Conservation (phyloP, 2,329 filamentous ascomycete species). For the Corinectria fuckeliana region DNA sequence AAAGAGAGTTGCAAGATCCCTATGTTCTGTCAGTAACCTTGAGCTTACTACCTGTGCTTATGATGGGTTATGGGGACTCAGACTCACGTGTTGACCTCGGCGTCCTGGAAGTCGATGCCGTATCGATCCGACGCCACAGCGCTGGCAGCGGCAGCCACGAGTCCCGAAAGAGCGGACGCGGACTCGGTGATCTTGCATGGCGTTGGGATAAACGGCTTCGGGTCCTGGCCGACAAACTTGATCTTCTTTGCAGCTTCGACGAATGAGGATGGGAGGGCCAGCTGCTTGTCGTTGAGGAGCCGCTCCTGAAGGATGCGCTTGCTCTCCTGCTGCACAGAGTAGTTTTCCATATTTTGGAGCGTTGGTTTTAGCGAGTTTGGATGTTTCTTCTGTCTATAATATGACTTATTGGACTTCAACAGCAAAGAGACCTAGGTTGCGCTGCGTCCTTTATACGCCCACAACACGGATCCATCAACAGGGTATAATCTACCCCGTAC, state of each 20-base stretch:
- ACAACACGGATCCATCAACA: background rate
- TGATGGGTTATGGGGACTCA: background rate
- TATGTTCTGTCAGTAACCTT: background rate
- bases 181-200: slow-evolving; percentile 24
- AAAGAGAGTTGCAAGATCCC: slow-evolving; percentile 26
- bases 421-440: background rate
- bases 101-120: slow-evolving; percentile 17
- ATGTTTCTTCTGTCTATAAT: background rate
- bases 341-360: background rate
- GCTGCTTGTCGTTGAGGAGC: background rate
- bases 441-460: background rate
- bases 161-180: slow-evolving; percentile 6
- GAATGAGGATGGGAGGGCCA: slow-evolving; percentile 10
- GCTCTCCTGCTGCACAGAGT: slow-evolving; percentile 10
- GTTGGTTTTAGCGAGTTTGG: background rate
- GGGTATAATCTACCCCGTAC: too few species aligned
- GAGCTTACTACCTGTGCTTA: background rate
- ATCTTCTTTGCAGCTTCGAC: slow-evolving; percentile 9
- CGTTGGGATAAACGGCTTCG: slow-evolving; percentile 18
- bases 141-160: slow-evolving; percentile 15
- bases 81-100: slow-evolving; percentile 20
- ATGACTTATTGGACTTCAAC: background rate
- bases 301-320: slow-evolving; percentile 5
- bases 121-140: slow-evolving; percentile 18
- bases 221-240: slow-evolving; percentile 10